These are phyloP conservation scores for Castanospermum australe DNA, from an alignment of 306 rosid species.

Conservation along the genomic window DNA sequence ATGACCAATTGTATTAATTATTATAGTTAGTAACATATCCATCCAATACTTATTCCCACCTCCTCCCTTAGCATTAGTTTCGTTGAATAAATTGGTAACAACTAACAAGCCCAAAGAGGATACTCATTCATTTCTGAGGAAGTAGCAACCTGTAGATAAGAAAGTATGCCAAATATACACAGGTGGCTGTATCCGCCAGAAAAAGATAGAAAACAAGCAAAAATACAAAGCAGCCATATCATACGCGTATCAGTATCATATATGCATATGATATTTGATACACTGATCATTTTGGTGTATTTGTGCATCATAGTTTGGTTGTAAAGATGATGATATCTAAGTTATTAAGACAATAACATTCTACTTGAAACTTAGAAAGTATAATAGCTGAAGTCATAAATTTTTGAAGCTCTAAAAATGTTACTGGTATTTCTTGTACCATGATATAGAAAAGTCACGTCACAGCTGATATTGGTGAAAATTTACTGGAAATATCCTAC, in stretches of 20 bases:
- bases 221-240: neutral
- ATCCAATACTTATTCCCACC: neutral
- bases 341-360: neutral
- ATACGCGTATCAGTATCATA: neutral
- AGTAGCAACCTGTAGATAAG: neutral
- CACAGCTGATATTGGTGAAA: neutral
- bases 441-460: neutral
- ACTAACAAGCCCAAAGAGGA: neutral
- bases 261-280: neutral
- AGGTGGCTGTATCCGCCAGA: neutral
- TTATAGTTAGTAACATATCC: neutral
- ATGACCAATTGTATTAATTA: neutral
- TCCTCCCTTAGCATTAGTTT: neutral
- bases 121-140: neutral
- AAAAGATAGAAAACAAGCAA: neutral
- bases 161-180: neutral
- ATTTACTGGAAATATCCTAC: neutral
- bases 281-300: neutral
- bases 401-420: neutral
- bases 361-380: neutral
- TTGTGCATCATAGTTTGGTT: slow-evolving; percentile 2
- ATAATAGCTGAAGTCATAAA: neutral
- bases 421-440: slow-evolving; percentile 1
- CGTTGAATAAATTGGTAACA: neutral
- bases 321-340: neutral